phyloP scores from a whole-genome alignment of 169 alveolate genomes.

The Besnoitia besnoiti region DNA sequence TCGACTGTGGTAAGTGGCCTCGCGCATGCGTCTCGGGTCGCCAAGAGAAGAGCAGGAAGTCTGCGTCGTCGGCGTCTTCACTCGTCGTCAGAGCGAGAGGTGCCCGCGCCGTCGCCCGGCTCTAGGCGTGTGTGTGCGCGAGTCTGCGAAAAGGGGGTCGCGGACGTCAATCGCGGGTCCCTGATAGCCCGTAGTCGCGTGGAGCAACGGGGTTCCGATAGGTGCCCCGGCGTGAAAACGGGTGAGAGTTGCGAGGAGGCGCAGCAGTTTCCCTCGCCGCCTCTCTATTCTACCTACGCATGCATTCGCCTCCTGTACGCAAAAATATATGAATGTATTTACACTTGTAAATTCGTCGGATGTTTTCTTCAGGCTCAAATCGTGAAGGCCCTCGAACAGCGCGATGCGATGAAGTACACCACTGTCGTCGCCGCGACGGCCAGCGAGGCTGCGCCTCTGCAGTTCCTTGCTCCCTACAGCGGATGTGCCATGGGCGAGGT shows the following conservation, averaged over 20 bases:
- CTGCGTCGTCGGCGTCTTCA: no score
- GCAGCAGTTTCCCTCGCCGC: no score
- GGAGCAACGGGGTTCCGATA: no score
- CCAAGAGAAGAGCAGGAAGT: no score
- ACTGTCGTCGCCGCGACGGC: slow-evolving; percentile 98
- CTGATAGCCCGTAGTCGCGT: no score
- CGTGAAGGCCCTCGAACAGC: slow-evolving; percentile 82
- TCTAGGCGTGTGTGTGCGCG: no score
- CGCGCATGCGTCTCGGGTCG: slow-evolving; percentile 72
- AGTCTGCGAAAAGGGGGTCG: no score
- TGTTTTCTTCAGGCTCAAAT: slow-evolving; percentile 85
- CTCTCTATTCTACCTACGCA: background rate
- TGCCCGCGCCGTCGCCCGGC: no score
- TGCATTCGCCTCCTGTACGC: background rate
- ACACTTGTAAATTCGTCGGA: background rate
- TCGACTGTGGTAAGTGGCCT: slow-evolving; percentile 87
- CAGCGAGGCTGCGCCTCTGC: slow-evolving; percentile 98
- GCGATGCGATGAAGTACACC: slow-evolving; percentile 92
- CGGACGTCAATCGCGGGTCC: no score
- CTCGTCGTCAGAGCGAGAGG: no score
- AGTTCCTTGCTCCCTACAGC: slow-evolving; percentile 96
- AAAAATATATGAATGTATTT: background rate
- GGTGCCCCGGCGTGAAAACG: no score
- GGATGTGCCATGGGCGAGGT: slow-evolving; percentile 99
- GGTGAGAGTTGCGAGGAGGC: no score